Conservation (phyloP, 495 filamentous ascomycete species). For the Apiosordaria backusii region DNA sequence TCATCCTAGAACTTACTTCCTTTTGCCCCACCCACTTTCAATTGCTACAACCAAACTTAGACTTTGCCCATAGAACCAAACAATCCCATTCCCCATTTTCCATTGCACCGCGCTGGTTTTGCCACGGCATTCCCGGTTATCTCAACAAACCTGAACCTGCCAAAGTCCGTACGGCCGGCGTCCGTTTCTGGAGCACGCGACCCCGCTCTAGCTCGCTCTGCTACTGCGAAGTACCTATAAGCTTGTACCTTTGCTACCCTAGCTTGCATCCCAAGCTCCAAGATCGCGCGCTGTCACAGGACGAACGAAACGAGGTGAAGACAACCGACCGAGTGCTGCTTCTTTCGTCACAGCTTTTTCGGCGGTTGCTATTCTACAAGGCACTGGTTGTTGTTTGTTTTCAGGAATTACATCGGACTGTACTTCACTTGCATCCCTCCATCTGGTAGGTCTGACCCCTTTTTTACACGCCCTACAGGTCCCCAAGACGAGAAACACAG, state of each 20-base stretch:
- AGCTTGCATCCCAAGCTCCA: no score
- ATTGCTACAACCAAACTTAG: neutral
- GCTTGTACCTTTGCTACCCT: neutral
- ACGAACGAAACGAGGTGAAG: no score
- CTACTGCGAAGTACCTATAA: neutral
- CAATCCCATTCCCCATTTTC: neutral
- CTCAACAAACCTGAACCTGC: neutral
- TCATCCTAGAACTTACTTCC: no score
- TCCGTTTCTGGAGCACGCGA: slow-evolving; percentile 23
- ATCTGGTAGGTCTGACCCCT: neutral
- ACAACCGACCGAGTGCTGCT: neutral
- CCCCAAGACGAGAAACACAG: neutral
- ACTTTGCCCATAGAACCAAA: neutral
- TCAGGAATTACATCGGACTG: neutral
- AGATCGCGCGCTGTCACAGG: no score
- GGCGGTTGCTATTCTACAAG: no score
- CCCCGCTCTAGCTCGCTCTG: slow-evolving; percentile 20
- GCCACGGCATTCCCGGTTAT: slow-evolving; percentile 13
- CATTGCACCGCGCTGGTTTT: neutral
- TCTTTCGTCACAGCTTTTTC: neutral
- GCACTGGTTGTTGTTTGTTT: neutral
- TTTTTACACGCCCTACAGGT: no score
- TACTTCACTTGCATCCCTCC: neutral
- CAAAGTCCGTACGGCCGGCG: slow-evolving; percentile 7
- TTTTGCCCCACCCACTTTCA: neutral